Evolutionary conservation across 106 monocot species (phyloP), one percentile per base, ranked within the genome.

Genomic region (Triglochin maritima): DNA sequence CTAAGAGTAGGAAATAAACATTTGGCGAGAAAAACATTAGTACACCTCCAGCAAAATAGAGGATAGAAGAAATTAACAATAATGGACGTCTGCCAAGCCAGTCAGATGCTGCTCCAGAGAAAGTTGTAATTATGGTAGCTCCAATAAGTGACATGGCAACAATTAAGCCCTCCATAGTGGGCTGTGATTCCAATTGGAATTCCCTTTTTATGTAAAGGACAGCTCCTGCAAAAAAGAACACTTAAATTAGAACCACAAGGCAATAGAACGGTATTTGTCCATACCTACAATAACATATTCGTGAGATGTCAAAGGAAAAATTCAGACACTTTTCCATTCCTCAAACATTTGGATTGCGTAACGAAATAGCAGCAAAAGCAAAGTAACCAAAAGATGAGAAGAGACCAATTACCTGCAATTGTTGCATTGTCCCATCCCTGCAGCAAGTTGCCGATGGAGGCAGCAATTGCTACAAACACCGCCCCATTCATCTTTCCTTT

Each of bases 381-480:
- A 29, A 29, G 29, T 29, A 29, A 29, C 29, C 29, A 29, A 29
- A 29, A 29, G 29, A 42, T 8, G 6, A 17, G 59, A 16, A 59
- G 5, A 42, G 41, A 29, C 4, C 41, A 59, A 59, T 7, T 77
- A 70, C 77, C 77, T 17, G 77, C 70, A 50, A 77, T 77, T 12
- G 77, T 70, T 9, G 77, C 77, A 65, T 77, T 77, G 44, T 77
- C 77, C 77, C 77, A 77, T 42, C 77, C 77, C 50, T 77, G 77
- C 49, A 77, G 44, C 56, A 77, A 77, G 57, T 77, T 77, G 12
- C 77, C 77, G 48, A 77, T 70, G 49, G 77, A 48, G 44, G 77
- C 77, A n/a, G 77, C 77, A 17, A 77, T 42, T 4, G 77, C 77
- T 41, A 77, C 62, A 42, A 77, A 45, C 47, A 77, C 54, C 14